Conservation (phyloP, 768 basidiomycete species). For the Dentipellis fragilis region DNA sequence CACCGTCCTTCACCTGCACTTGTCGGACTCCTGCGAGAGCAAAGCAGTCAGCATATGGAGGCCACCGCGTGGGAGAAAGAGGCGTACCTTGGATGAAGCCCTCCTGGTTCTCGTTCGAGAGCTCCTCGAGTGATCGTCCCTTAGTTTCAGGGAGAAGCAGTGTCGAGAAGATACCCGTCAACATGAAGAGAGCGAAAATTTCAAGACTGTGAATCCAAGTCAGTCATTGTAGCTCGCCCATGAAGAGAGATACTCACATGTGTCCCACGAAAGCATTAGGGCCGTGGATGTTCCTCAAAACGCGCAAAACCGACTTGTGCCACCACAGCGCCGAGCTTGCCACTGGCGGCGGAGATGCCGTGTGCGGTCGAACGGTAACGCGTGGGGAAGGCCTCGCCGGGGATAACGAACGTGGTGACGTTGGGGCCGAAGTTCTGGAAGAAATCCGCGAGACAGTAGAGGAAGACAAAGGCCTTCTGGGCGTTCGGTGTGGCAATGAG, state of each 20-base stretch:
- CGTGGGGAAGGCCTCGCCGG: slow-evolving; percentile 81
- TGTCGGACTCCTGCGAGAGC: slow-evolving; percentile 1
- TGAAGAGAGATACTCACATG: slow-evolving; percentile 38
- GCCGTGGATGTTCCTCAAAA: slow-evolving; percentile 60
- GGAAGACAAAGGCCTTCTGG: slow-evolving; percentile 61
- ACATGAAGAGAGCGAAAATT: slow-evolving; percentile 81
- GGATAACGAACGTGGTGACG: slow-evolving; percentile 70
- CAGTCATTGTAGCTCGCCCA: not conserved
- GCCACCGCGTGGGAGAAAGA: no score
- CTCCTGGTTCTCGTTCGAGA: slow-evolving; percentile 64
- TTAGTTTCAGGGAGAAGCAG: slow-evolving; percentile 77
- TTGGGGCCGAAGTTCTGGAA: slow-evolving; percentile 89
- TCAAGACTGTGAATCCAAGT: slow-evolving; percentile 40
- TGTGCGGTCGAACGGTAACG: slow-evolving; percentile 81
- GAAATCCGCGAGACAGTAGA: slow-evolving; percentile 82
- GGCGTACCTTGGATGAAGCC: slow-evolving; percentile 35
- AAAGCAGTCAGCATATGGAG: not conserved
- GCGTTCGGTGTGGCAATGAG: slow-evolving; percentile 32
- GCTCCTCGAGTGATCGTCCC: slow-evolving; percentile 50
- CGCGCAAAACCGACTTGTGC: slow-evolving; percentile 70
- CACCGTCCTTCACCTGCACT: slow-evolving; percentile 5
- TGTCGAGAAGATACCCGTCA: slow-evolving; percentile 77
- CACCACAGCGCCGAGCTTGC: slow-evolving; percentile 77
- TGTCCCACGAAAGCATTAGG: slow-evolving; percentile 50
- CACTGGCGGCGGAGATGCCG: slow-evolving; percentile 75